Evolutionary conservation across 225 moss, liverwort and hornwort species (phyloP), one percentile per base, ranked within the genome.

Genomic region (Ulota crispa): DNA sequence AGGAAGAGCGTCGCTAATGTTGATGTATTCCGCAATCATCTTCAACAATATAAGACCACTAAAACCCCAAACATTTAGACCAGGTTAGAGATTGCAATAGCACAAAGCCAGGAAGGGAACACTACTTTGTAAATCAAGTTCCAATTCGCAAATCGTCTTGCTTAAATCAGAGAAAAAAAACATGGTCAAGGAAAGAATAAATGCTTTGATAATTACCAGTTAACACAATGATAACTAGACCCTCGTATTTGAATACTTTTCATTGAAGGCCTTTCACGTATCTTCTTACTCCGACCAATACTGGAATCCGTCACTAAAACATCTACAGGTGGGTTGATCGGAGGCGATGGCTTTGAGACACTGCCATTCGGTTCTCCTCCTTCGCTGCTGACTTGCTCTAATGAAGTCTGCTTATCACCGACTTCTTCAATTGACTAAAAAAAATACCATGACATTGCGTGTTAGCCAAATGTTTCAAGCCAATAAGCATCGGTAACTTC

Each of bases 1-100:
- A 60, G 99, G 99, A 83, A 99, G 88, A 60, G 96, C 87, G 87
- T 94, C 93, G 85, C 94, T 99, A 77, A 99, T 93, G 82, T 91
- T 94, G 85, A 94, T 85, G 78, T 99, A 99, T 85, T 99, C 99
- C 69, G 96, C 89, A 59, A 96, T 85, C 93, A 96, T 96, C 86
- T 99, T 99, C 72, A 96, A 89, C 81, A 99, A 87, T 76, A 99
- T 99, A 87, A 99, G 92, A 36, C 99, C 99, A 93, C 99, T 99
- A 89, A 62, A 82, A 36, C 72, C 81, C 81, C 68, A 76, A 78
- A 83, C 63, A 77, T 64, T 50, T n/a, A 77, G 59, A 67, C 11
- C 60, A 80, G 68, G 82, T 83, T 47, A 88, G 77, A 36, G 37
- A 55, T 37, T 68, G 73, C 62, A 73, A 47, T 31, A 53, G 42